phyloP scores from a whole-genome alignment of 352 stramenopile species.

The Thraustochytrium striatum region DNA sequence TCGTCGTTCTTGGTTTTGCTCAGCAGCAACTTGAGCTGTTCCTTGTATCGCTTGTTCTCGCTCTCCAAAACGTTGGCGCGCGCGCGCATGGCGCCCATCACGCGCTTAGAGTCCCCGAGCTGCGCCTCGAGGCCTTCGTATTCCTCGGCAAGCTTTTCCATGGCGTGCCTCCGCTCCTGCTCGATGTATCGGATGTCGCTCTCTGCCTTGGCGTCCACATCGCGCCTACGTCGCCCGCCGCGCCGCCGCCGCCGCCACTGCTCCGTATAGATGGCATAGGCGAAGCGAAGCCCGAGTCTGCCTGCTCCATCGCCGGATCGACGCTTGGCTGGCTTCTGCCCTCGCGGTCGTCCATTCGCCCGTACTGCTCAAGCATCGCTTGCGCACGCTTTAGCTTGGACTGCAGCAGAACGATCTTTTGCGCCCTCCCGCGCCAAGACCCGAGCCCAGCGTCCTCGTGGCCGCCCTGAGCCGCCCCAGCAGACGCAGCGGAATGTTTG shows the following conservation, averaged over 20 bases:
- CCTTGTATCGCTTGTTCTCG: slow-evolving; percentile 65
- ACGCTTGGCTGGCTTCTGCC: too few relatives aligned
- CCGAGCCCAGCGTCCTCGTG: neutral
- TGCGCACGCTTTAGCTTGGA: slow-evolving; percentile 72
- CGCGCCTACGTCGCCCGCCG: neutral
- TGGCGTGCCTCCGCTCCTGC: slow-evolving; percentile 61
- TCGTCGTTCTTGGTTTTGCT: slow-evolving; percentile 75
- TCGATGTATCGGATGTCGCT: slow-evolving; percentile 64
- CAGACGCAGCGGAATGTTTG: neutral
- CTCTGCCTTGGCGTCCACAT: slow-evolving; percentile 67
- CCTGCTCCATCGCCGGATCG: too few relatives aligned
- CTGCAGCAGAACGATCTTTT: slow-evolving; percentile 77
- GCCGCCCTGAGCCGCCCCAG: neutral
- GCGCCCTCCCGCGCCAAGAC: slow-evolving; percentile 60
- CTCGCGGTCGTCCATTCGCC: too few relatives aligned
- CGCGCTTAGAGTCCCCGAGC: slow-evolving; percentile 64
- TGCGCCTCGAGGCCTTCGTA: slow-evolving; percentile 62
- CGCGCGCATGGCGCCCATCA: slow-evolving; percentile 65
- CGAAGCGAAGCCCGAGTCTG: too few relatives aligned
- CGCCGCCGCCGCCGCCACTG: too few relatives aligned
- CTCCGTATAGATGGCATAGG: too few relatives aligned
- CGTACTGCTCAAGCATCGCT: slow-evolving; percentile 9
- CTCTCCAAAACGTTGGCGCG: slow-evolving; percentile 68
- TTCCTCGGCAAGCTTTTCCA: slow-evolving; percentile 65
- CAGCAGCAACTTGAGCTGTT: slow-evolving; percentile 66